These are phyloP conservation scores for Auriscalpium microsporum DNA, from an alignment of 768 basidiomycete species.

Conservation along the genomic window DNA sequence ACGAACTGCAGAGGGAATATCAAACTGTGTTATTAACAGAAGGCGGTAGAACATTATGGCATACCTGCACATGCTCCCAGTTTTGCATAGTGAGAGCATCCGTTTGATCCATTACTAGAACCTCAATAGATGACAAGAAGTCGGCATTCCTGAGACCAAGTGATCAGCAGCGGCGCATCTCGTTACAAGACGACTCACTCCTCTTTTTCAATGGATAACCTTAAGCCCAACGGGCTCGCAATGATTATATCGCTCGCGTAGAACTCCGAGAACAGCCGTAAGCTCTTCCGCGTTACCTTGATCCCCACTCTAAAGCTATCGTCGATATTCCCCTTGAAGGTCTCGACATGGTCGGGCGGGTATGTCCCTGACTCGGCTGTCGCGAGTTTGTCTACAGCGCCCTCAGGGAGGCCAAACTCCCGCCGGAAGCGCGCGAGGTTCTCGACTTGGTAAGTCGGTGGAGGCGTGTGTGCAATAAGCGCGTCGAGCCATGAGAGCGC, in stretches of 20 bases:
- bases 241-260: conserved; percentile 87
- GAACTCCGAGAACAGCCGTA: conserved; percentile 87
- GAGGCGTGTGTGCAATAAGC: conserved; percentile 66
- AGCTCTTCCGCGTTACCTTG: conserved; percentile 86
- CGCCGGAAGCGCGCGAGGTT: conserved; percentile 73
- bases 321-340: conserved; percentile 94
- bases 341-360: conserved; percentile 84
- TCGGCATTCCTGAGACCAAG: conserved; percentile 62
- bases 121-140: conserved; percentile 88
- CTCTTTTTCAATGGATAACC: conserved; percentile 91
- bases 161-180: background rate
- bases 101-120: conserved; percentile 85
- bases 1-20: conserved; percentile 50
- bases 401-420: conserved; percentile 79
- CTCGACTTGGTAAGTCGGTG: conserved; percentile 74
- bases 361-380: conserved; percentile 68
- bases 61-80: conserved; percentile 94
- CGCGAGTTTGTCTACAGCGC: conserved; percentile 72
- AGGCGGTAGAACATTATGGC: conserved; percentile 8
- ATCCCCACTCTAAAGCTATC: conserved; percentile 90
- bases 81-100: conserved; percentile 97
- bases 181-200: conserved; percentile 45
- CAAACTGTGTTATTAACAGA: background rate
- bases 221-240: conserved; percentile 86
- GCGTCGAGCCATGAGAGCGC: conserved; percentile 79